phyloP scores from a whole-genome alignment of 306 rosid species.

The Trifolium repens region DNA sequence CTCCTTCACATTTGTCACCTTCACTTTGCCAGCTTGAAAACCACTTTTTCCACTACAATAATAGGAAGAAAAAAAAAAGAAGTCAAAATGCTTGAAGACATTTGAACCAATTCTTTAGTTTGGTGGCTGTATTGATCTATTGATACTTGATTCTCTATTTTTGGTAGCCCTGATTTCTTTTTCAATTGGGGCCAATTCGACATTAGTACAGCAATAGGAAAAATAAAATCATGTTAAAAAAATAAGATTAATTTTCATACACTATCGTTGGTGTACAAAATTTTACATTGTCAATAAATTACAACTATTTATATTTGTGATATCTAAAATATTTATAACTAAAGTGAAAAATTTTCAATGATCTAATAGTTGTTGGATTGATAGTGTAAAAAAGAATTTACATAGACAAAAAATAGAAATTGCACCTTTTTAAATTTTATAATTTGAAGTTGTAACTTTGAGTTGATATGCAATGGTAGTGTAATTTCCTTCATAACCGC shows the following conservation, averaged over 20 bases:
- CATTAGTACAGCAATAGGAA: not conserved
- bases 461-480: not conserved
- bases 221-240: not conserved
- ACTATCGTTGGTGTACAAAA: too few species aligned
- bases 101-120: slow-evolving; percentile 24
- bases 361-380: too few species aligned
- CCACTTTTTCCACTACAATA: slow-evolving; percentile 80
- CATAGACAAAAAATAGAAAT: slow-evolving; percentile 14
- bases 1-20: slow-evolving; percentile 62
- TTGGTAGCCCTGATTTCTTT: not conserved
- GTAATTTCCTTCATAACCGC: slow-evolving; percentile 50
- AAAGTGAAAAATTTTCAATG: too few species aligned
- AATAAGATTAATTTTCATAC: not conserved
- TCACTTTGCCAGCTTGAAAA: slow-evolving; percentile 67
- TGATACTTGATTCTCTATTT: slow-evolving; percentile 33
- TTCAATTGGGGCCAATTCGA: not conserved
- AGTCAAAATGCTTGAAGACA: slow-evolving; percentile 16
- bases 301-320: too few species aligned
- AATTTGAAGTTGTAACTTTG: slow-evolving; percentile 24
- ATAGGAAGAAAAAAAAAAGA: not conserved
- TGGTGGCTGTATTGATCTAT: slow-evolving; percentile 24
- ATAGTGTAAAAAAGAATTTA: too few species aligned
- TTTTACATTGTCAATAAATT: not conserved
- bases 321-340: not conserved
- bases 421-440: slow-evolving; percentile 61